phyloP scores from a whole-genome alignment of 352 stramenopile genomes.

The Elongisporangium anandrum region DNA sequence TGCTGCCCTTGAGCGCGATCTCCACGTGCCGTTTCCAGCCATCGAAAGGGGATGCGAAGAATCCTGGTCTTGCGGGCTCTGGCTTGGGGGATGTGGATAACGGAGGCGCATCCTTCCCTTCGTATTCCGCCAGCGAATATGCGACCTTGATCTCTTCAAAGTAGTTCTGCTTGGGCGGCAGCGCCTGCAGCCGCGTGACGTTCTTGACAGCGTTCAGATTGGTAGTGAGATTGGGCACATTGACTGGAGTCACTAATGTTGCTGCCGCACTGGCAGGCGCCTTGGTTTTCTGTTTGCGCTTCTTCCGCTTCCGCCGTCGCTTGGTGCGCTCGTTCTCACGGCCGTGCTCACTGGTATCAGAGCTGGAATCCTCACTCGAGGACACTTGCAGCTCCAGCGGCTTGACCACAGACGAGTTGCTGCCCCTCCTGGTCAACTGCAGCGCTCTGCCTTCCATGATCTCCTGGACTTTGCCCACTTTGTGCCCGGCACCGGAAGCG shows the following conservation, averaged over 20 bases:
- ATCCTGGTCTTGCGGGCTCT: not conserved
- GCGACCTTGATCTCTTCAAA: slow-evolving; percentile 54
- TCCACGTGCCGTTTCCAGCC: not conserved
- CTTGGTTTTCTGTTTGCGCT: slow-evolving; percentile 33
- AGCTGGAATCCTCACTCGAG: slow-evolving; percentile 22
- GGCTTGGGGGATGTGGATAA: not conserved
- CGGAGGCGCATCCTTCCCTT: not conserved
- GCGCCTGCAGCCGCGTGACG: slow-evolving; percentile 14
- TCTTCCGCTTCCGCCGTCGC: slow-evolving; percentile 28
- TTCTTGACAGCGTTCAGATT: slow-evolving; percentile 42
- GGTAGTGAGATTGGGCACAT: slow-evolving; percentile 6
- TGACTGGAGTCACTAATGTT: slow-evolving; percentile 9
- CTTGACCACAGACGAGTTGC: slow-evolving; percentile 1
- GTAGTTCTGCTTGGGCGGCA: slow-evolving; percentile 20
- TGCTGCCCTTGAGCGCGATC: not conserved
- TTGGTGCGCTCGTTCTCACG: slow-evolving; percentile 6
- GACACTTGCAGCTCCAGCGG: slow-evolving; percentile 19
- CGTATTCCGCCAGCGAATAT: slow-evolving; percentile 28
- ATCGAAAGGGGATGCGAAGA: not conserved
- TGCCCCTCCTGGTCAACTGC: not conserved
- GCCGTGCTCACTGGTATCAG: not conserved
- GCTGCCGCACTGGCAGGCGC: slow-evolving; percentile 4
- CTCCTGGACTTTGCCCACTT: slow-evolving; percentile 4
- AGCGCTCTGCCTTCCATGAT: not conserved
- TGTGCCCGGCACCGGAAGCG: slow-evolving; percentile 1